Evolutionary conservation across 2,329 filamentous ascomycete genomes (phyloP).

Genomic region (Aspergillus pseudoterreus): DNA sequence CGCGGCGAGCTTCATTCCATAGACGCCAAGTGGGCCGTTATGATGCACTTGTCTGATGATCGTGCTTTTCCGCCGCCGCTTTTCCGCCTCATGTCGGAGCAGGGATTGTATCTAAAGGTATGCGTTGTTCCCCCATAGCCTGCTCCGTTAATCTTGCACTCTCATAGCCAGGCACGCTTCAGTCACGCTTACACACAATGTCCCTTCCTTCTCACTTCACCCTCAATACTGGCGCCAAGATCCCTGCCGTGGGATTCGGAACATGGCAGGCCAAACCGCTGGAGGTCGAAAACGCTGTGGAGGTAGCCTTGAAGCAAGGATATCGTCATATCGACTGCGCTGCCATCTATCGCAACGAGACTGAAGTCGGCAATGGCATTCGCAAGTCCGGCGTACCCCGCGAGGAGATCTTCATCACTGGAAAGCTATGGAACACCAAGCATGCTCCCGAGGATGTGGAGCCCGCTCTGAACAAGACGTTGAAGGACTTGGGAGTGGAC

Average conservation of each 20-base stretch:
- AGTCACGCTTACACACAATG: background rate
- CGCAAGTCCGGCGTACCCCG: conserved; percentile 62
- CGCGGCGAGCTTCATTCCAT: too few species aligned
- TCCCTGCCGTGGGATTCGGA: conserved; percentile 66
- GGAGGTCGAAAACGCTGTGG: conserved; percentile 68
- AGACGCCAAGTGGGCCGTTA: background rate
- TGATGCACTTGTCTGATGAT: background rate
- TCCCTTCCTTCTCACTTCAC: conserved; percentile 20
- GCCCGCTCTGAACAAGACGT: conserved; percentile 58
- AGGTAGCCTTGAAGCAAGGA: conserved; percentile 62
- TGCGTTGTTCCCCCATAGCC: too few species aligned
- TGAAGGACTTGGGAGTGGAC: conserved; percentile 59
- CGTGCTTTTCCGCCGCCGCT: background rate
- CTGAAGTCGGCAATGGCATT: conserved; percentile 64
- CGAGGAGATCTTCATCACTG: conserved; percentile 67
- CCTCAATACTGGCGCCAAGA: conserved; percentile 20
- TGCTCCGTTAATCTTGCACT: too few species aligned
- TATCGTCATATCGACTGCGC: conserved; percentile 52
- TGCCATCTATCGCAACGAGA: conserved; percentile 73
- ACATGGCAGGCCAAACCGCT: conserved; percentile 73
- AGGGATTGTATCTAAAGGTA: too few species aligned
- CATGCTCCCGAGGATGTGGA: conserved; percentile 60
- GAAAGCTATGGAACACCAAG: conserved; percentile 79
- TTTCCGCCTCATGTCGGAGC: conserved; percentile 4
- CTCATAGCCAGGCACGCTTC: background rate